Evolutionary conservation across 768 basidiomycete species (phyloP).

Genomic region (Chalciporus sphaerocephalus): DNA sequence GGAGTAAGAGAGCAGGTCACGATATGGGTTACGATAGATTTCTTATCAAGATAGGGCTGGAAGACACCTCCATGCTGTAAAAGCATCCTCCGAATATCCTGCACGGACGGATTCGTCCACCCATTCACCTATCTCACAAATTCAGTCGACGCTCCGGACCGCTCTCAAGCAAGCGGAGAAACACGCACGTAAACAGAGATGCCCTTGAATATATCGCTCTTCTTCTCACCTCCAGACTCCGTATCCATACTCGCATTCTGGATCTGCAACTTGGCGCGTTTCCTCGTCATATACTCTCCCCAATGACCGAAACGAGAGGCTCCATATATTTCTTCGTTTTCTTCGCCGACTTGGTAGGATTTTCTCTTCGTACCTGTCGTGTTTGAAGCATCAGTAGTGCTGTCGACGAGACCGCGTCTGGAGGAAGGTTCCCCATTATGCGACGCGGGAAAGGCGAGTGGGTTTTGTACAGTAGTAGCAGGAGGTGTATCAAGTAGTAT

Average conservation of each 20-base stretch:
- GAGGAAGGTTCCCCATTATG: slow-evolving; percentile 34
- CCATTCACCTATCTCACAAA: slow-evolving; percentile 72
- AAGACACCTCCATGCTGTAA: slow-evolving; percentile 79
- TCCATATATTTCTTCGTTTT: slow-evolving; percentile 58
- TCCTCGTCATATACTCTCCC: slow-evolving; percentile 86
- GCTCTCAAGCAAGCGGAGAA: not conserved
- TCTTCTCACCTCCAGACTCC: slow-evolving; percentile 16
- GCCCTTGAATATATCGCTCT: slow-evolving; percentile 62
- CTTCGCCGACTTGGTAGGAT: slow-evolving; percentile 15
- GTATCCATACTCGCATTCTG: slow-evolving; percentile 52
- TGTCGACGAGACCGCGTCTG: slow-evolving; percentile 4
- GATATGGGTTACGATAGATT: slow-evolving; percentile 80
- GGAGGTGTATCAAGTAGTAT: slow-evolving; percentile 7
- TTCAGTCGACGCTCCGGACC: not conserved
- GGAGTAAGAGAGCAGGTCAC: slow-evolving; percentile 89
- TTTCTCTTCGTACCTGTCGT: slow-evolving; percentile 18
- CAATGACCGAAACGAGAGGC: slow-evolving; percentile 77
- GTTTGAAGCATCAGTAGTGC: not conserved
- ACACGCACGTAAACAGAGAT: slow-evolving; percentile 77
- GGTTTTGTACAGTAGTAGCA: slow-evolving; percentile 28
- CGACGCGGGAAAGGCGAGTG: slow-evolving; percentile 36
- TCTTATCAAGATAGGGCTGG: slow-evolving; percentile 79
- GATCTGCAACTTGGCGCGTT: slow-evolving; percentile 85
- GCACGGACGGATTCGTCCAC: slow-evolving; percentile 80
- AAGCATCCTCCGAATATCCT: slow-evolving; percentile 77